phyloP scores from a whole-genome alignment of 108 stramenopile species.

The Cylindrotheca closterium region DNA sequence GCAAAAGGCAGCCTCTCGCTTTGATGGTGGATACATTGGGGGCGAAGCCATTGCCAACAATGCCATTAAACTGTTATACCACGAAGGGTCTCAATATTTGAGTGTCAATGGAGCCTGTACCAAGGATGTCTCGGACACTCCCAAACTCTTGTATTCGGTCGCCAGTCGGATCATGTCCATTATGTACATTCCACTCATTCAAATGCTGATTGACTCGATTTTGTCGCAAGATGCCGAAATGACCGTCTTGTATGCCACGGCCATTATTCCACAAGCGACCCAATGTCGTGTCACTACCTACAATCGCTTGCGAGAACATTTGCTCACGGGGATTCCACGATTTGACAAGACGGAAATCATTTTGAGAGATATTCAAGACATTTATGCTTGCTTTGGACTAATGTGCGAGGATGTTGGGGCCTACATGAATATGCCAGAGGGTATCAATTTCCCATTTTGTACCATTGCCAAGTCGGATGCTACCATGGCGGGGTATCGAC shows the following conservation, averaged over 20 bases:
- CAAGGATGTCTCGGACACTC: conserved; percentile 30
- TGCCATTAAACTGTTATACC: conserved; percentile 57
- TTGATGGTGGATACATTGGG: conserved; percentile 24
- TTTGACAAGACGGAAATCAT: conserved; percentile 49
- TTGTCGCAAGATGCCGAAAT: conserved; percentile 32
- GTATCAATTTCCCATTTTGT: conserved; percentile 18
- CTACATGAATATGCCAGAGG: conserved; percentile 2
- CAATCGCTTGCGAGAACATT: conserved; percentile 55
- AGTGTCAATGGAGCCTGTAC: conserved; percentile 43
- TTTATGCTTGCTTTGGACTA: conserved; percentile 76
- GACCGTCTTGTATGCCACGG: conserved; percentile 57
- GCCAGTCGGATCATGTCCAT: conserved; percentile 53
- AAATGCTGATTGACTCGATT: conserved; percentile 63
- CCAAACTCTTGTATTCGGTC: conserved; percentile 50
- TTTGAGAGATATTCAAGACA: conserved; percentile 50
- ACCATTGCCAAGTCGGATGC: conserved; percentile 16
- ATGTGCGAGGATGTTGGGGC: conserved; percentile 70
- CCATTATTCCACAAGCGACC: conserved; percentile 74
- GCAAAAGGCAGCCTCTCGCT: conserved; percentile 41
- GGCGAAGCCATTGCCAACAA: conserved; percentile 57
- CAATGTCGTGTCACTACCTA: conserved; percentile 73
- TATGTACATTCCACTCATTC: conserved; percentile 72
- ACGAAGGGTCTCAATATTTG: conserved; percentile 40
- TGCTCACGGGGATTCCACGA: conserved; percentile 44
- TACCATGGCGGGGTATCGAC: conserved; percentile 62